These are phyloP conservation scores for Aspergillus nomiae DNA, from an alignment of 2,329 filamentous ascomycete species.

Conservation along the genomic window DNA sequence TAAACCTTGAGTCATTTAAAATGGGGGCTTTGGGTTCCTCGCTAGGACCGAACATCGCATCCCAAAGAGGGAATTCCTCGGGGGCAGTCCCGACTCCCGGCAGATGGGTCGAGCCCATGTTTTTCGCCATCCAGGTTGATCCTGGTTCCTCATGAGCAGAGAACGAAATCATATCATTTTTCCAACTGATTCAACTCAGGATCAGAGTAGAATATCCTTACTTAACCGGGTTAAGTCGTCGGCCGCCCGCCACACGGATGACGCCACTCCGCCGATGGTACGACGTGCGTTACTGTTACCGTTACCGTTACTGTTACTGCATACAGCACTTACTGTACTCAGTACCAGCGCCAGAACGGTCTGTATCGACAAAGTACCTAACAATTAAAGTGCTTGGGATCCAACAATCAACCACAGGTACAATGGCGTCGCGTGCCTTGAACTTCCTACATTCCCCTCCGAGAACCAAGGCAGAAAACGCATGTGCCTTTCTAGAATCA, in stretches of 20 bases:
- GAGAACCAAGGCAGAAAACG: no score
- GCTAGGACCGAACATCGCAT: background rate
- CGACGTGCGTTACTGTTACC: background rate
- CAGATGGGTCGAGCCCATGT: background rate
- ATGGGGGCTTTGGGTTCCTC: background rate
- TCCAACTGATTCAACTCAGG: background rate
- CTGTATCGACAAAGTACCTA: no score
- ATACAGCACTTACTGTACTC: background rate
- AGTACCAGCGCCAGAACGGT: background rate
- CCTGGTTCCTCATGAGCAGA: background rate
- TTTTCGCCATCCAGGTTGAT: no score
- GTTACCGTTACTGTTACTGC: background rate
- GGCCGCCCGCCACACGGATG: background rate
- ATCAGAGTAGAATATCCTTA: background rate
- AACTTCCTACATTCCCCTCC: no score
- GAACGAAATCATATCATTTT: background rate
- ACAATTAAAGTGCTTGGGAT: no score
- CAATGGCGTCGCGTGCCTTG: no score
- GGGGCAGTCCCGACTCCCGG: background rate
- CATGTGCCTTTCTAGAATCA: background rate
- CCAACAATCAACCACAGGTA: no score
- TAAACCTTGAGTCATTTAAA: background rate
- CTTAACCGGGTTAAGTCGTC: background rate
- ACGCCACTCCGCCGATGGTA: background rate
- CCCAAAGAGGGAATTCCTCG: background rate